Evolutionary conservation across 1,139 yeast genomes (phyloP).

Genomic region (Blastobotrys apis): DNA sequence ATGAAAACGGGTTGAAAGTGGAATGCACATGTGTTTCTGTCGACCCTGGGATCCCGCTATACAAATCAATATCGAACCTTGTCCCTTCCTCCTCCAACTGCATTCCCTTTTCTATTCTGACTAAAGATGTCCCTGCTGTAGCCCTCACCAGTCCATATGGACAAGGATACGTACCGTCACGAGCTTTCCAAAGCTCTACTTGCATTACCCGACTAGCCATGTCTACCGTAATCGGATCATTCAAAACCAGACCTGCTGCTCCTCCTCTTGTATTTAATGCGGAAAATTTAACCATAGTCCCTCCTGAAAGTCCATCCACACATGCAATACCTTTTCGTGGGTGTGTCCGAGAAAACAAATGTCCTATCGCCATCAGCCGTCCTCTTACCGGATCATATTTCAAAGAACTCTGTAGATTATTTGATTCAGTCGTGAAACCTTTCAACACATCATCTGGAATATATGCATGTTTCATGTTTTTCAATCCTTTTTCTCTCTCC

Average conservation of each 20-base stretch:
- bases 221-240: slow-evolving; percentile 11
- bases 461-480: not conserved
- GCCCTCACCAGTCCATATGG: slow-evolving; percentile 22
- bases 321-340: slow-evolving; percentile 12
- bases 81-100: not conserved
- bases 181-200: slow-evolving; percentile 18
- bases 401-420: slow-evolving; percentile 12
- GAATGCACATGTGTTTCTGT: slow-evolving; percentile 15
- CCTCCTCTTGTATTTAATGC: not conserved
- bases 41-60: slow-evolving; percentile 7
- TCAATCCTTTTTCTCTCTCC: not conserved
- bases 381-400: slow-evolving; percentile 24
- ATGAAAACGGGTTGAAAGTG: slow-evolving; percentile 21
- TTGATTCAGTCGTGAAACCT: slow-evolving; percentile 17
- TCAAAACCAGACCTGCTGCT: not conserved
- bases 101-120: not conserved
- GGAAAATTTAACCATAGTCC: slow-evolving; percentile 8
- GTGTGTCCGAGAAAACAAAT: not conserved
- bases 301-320: slow-evolving; percentile 15
- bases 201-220: slow-evolving; percentile 19
- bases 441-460: slow-evolving; percentile 3
- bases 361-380: slow-evolving; percentile 18
- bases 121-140: slow-evolving; percentile 15
- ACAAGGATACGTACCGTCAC: slow-evolving; percentile 13
- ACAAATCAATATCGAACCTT: slow-evolving; percentile 3